Conservation (phyloP, 305 asterid genomes). For the Fraxinus albicans region DNA sequence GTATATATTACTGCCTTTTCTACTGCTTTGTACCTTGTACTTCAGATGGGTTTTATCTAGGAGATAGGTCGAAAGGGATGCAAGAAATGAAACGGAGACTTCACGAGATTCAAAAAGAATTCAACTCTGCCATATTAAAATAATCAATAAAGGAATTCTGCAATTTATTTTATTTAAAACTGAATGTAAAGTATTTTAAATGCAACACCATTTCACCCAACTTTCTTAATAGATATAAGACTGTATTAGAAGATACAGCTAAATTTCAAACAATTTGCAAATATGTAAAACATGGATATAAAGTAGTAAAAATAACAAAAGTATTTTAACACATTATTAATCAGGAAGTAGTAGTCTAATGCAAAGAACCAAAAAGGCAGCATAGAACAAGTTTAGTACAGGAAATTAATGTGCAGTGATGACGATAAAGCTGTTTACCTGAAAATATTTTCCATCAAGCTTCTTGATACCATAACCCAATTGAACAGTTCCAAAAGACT, state of each 20-base stretch:
- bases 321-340: background rate
- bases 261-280: background rate
- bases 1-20: background rate
- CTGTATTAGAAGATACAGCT: background rate
- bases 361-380: background rate
- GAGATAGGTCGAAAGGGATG: background rate
- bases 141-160: background rate
- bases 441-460: slow-evolving; percentile 77
- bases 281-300: background rate
- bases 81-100: background rate
- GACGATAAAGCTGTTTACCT: slow-evolving; percentile 36
- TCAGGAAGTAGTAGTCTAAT: background rate
- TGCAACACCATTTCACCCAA: background rate
- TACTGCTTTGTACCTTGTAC: background rate
- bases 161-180: background rate
- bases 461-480: slow-evolving; percentile 91
- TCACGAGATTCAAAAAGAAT: background rate
- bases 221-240: background rate
- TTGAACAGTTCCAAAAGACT: slow-evolving; percentile 53
- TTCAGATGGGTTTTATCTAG: background rate
- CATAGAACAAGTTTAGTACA: background rate
- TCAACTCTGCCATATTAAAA: background rate
- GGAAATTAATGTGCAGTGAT: background rate
- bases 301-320: background rate
- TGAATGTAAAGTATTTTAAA: background rate